Percentiles rank a stretch among this genome's conserved stretches.
phyloP scores from a whole-genome alignment of 1,139 yeast genomes.

The Geotrichum cucujoidarum region DNA sequence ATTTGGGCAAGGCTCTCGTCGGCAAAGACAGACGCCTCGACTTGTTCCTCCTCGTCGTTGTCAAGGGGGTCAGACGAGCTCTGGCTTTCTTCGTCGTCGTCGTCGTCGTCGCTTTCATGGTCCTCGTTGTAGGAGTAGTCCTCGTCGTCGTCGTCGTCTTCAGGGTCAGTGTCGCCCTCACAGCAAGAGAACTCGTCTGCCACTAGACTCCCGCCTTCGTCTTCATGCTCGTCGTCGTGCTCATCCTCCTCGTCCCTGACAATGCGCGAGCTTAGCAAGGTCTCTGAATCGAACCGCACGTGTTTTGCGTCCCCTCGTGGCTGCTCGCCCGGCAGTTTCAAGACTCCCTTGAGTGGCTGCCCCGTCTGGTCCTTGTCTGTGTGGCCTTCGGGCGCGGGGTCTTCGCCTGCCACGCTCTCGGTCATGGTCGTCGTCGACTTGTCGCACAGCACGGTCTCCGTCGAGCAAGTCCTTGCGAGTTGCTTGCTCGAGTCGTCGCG shows the following conservation, averaged over 20 bases:
- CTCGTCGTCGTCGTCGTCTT: not conserved
- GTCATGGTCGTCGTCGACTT: too few species aligned
- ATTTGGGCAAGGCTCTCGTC: not conserved
- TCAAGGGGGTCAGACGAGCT: not conserved
- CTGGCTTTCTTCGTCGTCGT: not conserved
- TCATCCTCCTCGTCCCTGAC: not conserved
- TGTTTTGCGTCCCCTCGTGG: not conserved
- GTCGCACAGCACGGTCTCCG: not conserved
- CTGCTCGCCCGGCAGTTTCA: not conserved
- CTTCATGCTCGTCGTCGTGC: not conserved
- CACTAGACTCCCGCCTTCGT: too few species aligned
- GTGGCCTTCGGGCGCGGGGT: too few species aligned
- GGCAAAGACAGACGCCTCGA: too few species aligned
- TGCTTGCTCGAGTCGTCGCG: too few species aligned
- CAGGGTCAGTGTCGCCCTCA: not conserved
- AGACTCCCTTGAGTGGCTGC: not conserved
- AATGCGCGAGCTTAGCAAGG: not conserved
- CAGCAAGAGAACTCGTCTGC: too few species aligned
- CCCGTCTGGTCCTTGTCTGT: too few species aligned
- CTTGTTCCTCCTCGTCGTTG: not conserved
- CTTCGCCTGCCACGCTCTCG: too few species aligned
- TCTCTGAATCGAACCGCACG: not conserved
- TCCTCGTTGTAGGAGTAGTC: not conserved
- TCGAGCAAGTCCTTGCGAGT: not conserved
- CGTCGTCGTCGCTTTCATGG: not conserved